Base-by-base conservation (phyloP, 2,329 filamentous ascomycete genomes). In the Drechslera avenae region DNA sequence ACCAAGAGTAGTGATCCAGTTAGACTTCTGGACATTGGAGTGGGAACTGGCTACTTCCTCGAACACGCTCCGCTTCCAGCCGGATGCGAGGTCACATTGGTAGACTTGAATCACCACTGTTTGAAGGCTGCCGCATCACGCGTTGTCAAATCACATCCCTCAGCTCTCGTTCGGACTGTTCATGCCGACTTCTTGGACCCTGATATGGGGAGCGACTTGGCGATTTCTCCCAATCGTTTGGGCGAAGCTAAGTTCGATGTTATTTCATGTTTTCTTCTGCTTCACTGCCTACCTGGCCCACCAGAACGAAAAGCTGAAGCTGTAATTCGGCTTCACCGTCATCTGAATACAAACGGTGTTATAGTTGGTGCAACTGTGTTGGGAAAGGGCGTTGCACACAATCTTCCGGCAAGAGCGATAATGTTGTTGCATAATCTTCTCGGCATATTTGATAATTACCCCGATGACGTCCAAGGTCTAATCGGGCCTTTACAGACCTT, bases 11-110 rank as follows among this genome's bases (percentile, higher is more conserved):
- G 17, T 9, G 10, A 28, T 5, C 12, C 9, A 5, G 4, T 16
- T 14, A 13, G 21, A 14, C 9, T 39, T 12, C 10, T 39, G 10
- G 37, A 39, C n/a, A 39, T 39, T 28, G 37, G 37, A 14, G 37
- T 39, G 12, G 37, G 37, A 10, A 39, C 37, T n/a, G 37, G 37
- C 19, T 39, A 39, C 21, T 39, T 39, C 21, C 37, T 39, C 21
- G 21, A 39, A 28, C 21, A 39, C n/a, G 37, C 37, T 39, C 37
- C 21, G 10, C 10, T 39, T 16, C 18, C 37, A 23, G 37, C 18
- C 19, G 18, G 19, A 39, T 26, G 17, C 12, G 21, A 23, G 10
- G 37, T 39, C 5, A 28, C 21, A 8, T 16, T 39, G 13, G 37
- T 28, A 13, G 37, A 39, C 21, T 28, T 39, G 37, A 39, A 39